Evolutionary conservation across 306 rosid genomes (phyloP), one percentile per base, ranked within the genome.

Genomic region (Astragalus glycyphyllos): DNA sequence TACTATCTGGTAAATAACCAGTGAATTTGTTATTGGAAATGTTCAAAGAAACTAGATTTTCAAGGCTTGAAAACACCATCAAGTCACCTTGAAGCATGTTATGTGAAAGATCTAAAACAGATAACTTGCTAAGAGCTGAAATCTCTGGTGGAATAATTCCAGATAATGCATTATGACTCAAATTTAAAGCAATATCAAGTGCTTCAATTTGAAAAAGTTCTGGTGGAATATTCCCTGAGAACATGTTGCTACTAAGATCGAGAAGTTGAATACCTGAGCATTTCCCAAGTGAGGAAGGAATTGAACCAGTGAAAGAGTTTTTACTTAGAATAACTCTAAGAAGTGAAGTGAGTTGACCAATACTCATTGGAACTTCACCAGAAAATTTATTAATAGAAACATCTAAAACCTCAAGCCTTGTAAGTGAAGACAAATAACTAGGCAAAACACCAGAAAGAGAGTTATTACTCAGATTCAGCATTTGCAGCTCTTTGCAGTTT

Each of bases 401-500:
- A 82, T 92, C 98, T 53, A 92, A 72, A 15, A 85, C 96, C 73
- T 88, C 88, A 57, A 92, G 88, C 73, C 78, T 78, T 31, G 83
- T 74, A 49, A 92, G 84, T 44, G 89, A 85, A 58, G 95, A 81
- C 49, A 92, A 71, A 58, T 81, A 81, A 60, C 61, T 69, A 34
- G 90, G 92, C 76, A 89, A 80, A 60, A 67, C 71, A 13, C 92
- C 96, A 26, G 87, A 81, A 69, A 92, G 84, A 7, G 86, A 83
- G 84, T 92, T 92, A 49, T 89, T 87, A 77, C 96, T 89, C 4
- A 92, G 85, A 80, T 87, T 90, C 68, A 92, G 72, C 88, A 89
- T 88, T 81, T 92, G 95, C n/a, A 92, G 75, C 12, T 77, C 84
- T 7, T 67, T 79, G 69, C 98, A 92, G 11, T 86, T 82, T 11